Conservation (phyloP, 2,329 filamentous ascomycete species). For the Neobulgaria alba region DNA sequence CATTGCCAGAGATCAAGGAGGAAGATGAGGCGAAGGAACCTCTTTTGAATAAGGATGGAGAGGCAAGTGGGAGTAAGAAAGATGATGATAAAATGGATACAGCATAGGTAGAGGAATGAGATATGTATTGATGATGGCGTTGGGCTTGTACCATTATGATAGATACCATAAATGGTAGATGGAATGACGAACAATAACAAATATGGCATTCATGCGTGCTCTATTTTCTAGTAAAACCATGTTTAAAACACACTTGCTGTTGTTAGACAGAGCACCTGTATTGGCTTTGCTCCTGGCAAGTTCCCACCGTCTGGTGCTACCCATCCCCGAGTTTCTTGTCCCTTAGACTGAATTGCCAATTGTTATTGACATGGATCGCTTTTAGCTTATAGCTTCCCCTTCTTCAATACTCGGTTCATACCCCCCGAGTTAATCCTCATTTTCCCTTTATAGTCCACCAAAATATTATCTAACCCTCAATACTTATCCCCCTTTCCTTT, state of each 20-base stretch:
- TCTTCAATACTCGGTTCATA: neutral
- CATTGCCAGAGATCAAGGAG: constrained; percentile 75
- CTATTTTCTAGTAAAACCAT: no score
- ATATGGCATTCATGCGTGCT: no score
- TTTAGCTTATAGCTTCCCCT: neutral
- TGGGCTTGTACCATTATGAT: constrained; percentile 30
- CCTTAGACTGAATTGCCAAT: neutral
- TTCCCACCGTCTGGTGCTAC: neutral
- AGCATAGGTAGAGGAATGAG: constrained; percentile 34
- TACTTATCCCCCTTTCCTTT: neutral
- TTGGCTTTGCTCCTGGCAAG: neutral
- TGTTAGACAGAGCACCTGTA: neutral
- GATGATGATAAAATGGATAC: constrained; percentile 84
- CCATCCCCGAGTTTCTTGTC: neutral
- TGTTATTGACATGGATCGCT: neutral
- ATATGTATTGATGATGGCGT: constrained; percentile 28
- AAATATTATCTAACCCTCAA: neutral
- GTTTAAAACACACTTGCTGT: no score
- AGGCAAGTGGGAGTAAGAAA: constrained; percentile 51
- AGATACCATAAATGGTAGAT: constrained; percentile 17
- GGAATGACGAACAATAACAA: no score
- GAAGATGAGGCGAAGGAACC: constrained; percentile 66
- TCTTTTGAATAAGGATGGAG: constrained; percentile 54
- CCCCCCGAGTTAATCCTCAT: no score
- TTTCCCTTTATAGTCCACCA: no score